Evolutionary conservation across 2,329 filamentous ascomycete genomes (phyloP).

Genomic region (Westerdykella sp.): DNA sequence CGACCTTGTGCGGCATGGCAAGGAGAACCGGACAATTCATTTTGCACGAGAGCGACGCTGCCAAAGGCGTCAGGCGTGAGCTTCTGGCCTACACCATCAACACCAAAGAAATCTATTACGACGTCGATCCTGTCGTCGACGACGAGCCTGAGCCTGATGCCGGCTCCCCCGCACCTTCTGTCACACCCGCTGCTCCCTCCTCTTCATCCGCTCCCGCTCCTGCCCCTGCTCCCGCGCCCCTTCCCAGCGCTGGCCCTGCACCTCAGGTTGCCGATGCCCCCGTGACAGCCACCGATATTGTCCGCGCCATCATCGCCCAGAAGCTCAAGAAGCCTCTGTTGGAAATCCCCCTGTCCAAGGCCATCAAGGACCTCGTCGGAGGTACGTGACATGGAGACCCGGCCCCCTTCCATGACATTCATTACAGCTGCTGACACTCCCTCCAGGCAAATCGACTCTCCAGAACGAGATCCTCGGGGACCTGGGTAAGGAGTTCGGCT

Average conservation of each 20-base stretch:
- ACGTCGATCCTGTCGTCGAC: constrained; percentile 90
- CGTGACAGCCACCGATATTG: constrained; percentile 81
- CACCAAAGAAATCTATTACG: constrained; percentile 98
- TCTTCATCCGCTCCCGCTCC: constrained; percentile 49
- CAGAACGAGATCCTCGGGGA: constrained; percentile 99
- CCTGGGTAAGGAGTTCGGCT: constrained; percentile 95
- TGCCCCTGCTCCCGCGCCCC: constrained; percentile 51
- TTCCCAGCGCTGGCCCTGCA: constrained; percentile 73
- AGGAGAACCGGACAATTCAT: constrained; percentile 92
- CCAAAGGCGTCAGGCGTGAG: constrained; percentile 90
- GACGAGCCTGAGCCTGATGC: constrained; percentile 58
- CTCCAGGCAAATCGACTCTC: constrained; percentile 85
- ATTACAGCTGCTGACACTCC: constrained; percentile 10
- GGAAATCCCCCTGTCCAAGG: constrained; percentile 89
- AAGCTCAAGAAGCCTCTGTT: constrained; percentile 92
- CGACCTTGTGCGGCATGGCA: constrained; percentile 96
- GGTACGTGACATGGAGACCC: constrained; percentile 53
- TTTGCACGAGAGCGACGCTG: constrained; percentile 97
- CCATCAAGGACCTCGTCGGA: constrained; percentile 96
- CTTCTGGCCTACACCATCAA: constrained; percentile 99
- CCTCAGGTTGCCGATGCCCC: constrained; percentile 80
- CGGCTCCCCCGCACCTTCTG: constrained; percentile 38
- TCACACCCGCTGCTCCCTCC: constrained; percentile 41
- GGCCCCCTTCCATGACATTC: background rate
- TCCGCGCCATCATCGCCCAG: constrained; percentile 84